Percentiles rank a stretch among this genome's conserved stretches.
phyloP scores from a whole-genome alignment of 2,329 filamentous ascomycete species.

The Camillea tinctor region DNA sequence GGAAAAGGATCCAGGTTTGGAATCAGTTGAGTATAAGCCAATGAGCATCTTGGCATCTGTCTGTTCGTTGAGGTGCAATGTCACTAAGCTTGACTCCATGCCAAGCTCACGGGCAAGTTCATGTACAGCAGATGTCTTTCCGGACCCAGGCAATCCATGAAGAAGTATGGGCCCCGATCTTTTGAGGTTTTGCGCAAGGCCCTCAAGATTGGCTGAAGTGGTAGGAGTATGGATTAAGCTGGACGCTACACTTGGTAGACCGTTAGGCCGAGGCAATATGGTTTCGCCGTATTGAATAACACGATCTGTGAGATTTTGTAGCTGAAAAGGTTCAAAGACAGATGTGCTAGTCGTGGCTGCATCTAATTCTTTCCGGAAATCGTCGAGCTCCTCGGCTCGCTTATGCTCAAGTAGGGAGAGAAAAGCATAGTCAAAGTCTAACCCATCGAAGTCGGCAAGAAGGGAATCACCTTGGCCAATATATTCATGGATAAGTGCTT shows the following conservation, averaged over 20 bases:
- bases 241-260: constrained; percentile 45
- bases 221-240: constrained; percentile 69
- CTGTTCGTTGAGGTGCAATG: constrained; percentile 94
- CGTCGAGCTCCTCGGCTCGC: constrained; percentile 46
- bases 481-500: constrained; percentile 67
- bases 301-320: constrained; percentile 53
- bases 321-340: constrained; percentile 22
- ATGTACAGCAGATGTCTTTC: constrained; percentile 84
- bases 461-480: constrained; percentile 61
- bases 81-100: constrained; percentile 81
- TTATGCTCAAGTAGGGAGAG: constrained; percentile 58
- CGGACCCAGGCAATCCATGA: constrained; percentile 78
- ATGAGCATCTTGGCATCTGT: constrained; percentile 96
- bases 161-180: constrained; percentile 72
- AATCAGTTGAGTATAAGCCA: constrained; percentile 88
- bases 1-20: constrained; percentile 81
- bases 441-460: constrained; percentile 72
- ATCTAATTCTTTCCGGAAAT: constrained; percentile 40
- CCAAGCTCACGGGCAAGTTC: constrained; percentile 79
- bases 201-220: constrained; percentile 68
- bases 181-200: constrained; percentile 67
- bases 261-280: constrained; percentile 64
- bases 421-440: constrained; percentile 75
- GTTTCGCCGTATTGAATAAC: constrained; percentile 65
- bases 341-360: constrained; percentile 18